These are phyloP conservation scores for Trametes cingulata DNA, from an alignment of 768 basidiomycete genomes.

Conservation along the genomic window DNA sequence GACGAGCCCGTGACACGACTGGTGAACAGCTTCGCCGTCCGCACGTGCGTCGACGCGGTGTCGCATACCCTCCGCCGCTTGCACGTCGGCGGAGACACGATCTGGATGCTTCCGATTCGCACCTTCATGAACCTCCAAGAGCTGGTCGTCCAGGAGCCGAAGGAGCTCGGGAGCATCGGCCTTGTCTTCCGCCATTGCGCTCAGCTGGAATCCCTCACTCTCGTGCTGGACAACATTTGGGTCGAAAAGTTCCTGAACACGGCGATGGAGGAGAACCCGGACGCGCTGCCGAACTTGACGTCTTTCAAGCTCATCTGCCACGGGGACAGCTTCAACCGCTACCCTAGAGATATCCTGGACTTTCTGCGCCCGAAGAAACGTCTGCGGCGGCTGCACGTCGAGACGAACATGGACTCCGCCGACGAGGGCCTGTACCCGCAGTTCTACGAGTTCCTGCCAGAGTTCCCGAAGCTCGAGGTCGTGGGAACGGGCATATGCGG, in stretches of 20 bases:
- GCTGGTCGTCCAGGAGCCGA: background rate
- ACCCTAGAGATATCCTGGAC: background rate
- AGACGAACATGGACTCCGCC: background rate
- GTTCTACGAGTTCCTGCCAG: background rate
- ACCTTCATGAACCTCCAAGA: slow-evolving; percentile 4
- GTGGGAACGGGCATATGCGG: slow-evolving; percentile 5
- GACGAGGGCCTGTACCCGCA: background rate
- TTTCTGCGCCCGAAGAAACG: slow-evolving; percentile 9
- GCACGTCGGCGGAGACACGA: background rate
- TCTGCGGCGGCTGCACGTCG: slow-evolving; percentile 11
- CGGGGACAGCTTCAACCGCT: background rate
- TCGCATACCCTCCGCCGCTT: background rate
- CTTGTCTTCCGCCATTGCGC: slow-evolving; percentile 10
- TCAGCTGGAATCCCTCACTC: slow-evolving; percentile 4
- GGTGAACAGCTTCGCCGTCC: background rate
- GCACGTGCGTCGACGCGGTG: background rate
- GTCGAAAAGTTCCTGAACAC: background rate
- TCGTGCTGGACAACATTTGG: background rate
- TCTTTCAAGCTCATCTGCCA: slow-evolving; percentile 11
- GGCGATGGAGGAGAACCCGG: background rate
- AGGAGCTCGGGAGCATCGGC: background rate
- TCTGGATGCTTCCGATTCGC: slow-evolving; percentile 4
- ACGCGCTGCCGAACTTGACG: slow-evolving; percentile 1
- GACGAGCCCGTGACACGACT: too few species aligned
- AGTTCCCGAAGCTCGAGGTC: slow-evolving; percentile 7